Percentiles rank a stretch among this genome's conserved stretches.
These are phyloP conservation scores for Agrocybe praecox DNA, from an alignment of 768 basidiomycete species.

Conservation along the genomic window DNA sequence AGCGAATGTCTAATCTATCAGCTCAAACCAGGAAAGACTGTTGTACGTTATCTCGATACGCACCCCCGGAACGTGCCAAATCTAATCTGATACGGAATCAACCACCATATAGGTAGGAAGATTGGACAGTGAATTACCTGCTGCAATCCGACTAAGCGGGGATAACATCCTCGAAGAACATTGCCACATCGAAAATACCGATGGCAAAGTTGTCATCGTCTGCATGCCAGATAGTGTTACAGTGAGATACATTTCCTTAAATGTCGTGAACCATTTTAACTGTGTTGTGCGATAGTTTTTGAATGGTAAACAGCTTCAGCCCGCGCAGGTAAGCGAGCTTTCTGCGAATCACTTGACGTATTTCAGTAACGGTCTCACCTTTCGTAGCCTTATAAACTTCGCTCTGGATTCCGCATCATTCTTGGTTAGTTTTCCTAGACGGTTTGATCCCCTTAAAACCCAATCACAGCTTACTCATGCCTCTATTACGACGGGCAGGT, in stretches of 20 bases:
- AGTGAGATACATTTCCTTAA: slow-evolving; percentile 39
- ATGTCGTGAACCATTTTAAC: background rate
- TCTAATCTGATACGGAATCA: slow-evolving; percentile 5
- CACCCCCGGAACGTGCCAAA: background rate
- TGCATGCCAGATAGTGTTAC: slow-evolving; percentile 82
- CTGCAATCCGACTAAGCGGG: slow-evolving; percentile 91
- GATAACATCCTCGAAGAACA: slow-evolving; percentile 91
- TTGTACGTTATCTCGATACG: slow-evolving; percentile 44
- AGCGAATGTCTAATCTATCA: slow-evolving; percentile 95
- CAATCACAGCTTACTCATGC: background rate
- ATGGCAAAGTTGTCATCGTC: slow-evolving; percentile 83
- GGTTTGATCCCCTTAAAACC: too few species aligned
- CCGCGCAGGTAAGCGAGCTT: slow-evolving; percentile 63
- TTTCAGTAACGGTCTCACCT: slow-evolving; percentile 17
- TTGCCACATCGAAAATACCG: slow-evolving; percentile 86
- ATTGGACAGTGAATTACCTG: slow-evolving; percentile 76
- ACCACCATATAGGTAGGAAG: slow-evolving; percentile 70
- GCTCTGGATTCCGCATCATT: slow-evolving; percentile 95
- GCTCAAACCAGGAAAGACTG: slow-evolving; percentile 82
- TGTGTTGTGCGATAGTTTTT: slow-evolving; percentile 63
- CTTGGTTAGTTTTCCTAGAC: slow-evolving; percentile 58
- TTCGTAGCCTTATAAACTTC: slow-evolving; percentile 74
- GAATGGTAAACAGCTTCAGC: slow-evolving; percentile 86
- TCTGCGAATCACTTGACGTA: slow-evolving; percentile 6
- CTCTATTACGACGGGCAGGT: slow-evolving; percentile 44